These are phyloP conservation scores for Grosmannia serpens DNA, from an alignment of 2,329 filamentous ascomycete genomes.

Conservation along the genomic window DNA sequence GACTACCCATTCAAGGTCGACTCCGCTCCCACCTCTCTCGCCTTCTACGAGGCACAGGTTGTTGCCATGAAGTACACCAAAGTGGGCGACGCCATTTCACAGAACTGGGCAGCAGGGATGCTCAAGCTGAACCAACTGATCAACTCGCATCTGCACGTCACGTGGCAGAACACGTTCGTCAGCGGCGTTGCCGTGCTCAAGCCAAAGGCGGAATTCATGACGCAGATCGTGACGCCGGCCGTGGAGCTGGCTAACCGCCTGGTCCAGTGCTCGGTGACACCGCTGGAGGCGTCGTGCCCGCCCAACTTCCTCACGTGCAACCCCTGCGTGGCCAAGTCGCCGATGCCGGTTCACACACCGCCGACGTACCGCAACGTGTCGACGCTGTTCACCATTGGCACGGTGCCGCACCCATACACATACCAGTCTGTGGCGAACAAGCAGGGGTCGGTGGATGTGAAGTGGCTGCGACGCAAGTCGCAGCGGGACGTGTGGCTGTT, in stretches of 20 bases:
- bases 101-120: conserved; percentile 49
- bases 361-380: conserved; percentile 60
- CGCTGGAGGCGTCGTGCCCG: conserved; percentile 68
- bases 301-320: conserved; percentile 67
- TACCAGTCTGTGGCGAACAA: conserved; percentile 56
- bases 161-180: conserved; percentile 70
- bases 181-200: conserved; percentile 73
- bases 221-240: conserved; percentile 57
- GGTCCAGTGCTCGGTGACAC: conserved; percentile 60
- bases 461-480: conserved; percentile 56
- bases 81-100: conserved; percentile 50
- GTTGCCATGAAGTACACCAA: conserved; percentile 56
- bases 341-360: conserved; percentile 56
- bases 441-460: conserved; percentile 47
- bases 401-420: conserved; percentile 86
- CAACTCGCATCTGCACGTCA: conserved; percentile 72
- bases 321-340: conserved; percentile 55
- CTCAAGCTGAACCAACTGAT: conserved; percentile 61
- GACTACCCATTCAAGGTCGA: conserved; percentile 54
- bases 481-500: conserved; percentile 70
- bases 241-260: conserved; percentile 64
- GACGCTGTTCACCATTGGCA: conserved; percentile 68
- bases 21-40: conserved; percentile 52
- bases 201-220: conserved; percentile 64
- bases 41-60: conserved; percentile 58